Percentiles rank a stretch among this genome's conserved stretches.
phyloP scores from a whole-genome alignment of 2,329 filamentous ascomycete species.

The Pseudogymnoascus sp. region DNA sequence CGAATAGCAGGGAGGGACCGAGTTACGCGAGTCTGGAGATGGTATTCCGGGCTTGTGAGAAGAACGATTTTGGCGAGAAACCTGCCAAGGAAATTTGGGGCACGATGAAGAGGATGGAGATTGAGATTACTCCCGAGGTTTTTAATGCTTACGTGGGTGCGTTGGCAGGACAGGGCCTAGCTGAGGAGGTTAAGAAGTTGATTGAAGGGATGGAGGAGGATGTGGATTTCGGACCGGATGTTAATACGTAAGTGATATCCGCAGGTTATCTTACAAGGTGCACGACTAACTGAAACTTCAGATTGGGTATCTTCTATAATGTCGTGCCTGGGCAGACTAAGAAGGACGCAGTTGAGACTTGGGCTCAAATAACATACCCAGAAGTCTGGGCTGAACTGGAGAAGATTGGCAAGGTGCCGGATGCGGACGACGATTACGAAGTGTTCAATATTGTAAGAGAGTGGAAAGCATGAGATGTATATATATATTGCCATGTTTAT shows the following conservation, averaged over 20 bases:
- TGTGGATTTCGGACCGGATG: constrained; percentile 61
- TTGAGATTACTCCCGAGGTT: constrained; percentile 67
- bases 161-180: constrained; percentile 63
- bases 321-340: constrained; percentile 58
- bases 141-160: constrained; percentile 73
- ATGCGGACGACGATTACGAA: constrained; percentile 23
- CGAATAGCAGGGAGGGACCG: constrained; percentile 77
- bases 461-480: constrained; percentile 12
- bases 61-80: constrained; percentile 48
- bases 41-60: constrained; percentile 73
- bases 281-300: constrained; percentile 28
- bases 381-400: constrained; percentile 60
- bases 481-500: constrained; percentile 1
- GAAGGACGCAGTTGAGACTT: constrained; percentile 65
- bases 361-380: constrained; percentile 64
- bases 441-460: constrained; percentile 23
- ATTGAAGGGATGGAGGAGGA: constrained; percentile 61
- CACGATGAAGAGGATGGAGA: constrained; percentile 65
- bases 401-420: constrained; percentile 21
- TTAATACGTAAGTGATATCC: constrained; percentile 56
- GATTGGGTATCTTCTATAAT: constrained; percentile 71
- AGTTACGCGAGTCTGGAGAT: constrained; percentile 74
- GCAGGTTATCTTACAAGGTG: not conserved
- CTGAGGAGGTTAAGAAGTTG: constrained; percentile 60
- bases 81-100: constrained; percentile 64